Conservation (phyloP, 2,329 filamentous ascomycete species). For the Aspergillus hiratsukae region DNA sequence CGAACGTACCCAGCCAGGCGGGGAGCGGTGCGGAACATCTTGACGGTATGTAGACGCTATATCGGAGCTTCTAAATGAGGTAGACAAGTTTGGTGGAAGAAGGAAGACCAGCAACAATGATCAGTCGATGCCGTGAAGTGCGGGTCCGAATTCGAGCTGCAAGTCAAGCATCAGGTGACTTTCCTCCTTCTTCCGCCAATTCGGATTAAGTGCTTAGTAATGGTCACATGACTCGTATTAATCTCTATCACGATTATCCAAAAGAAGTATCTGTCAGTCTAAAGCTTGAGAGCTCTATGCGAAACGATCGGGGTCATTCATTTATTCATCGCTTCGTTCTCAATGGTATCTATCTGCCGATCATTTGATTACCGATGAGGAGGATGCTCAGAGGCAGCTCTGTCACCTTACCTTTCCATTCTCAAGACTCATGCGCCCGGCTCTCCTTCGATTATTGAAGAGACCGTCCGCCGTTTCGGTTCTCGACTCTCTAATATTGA, state of each 20-base stretch:
- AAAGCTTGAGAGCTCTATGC: background rate
- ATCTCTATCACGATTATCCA: slow-evolving; percentile 1
- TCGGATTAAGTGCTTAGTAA: slow-evolving; percentile 21
- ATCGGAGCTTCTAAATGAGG: slow-evolving; percentile 20
- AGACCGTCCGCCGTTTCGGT: slow-evolving; percentile 39
- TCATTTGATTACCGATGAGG: slow-evolving; percentile 9
- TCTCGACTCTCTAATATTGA: slow-evolving; percentile 29
- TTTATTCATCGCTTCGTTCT: background rate
- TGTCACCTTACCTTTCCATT: slow-evolving; percentile 12
- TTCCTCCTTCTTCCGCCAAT: slow-evolving; percentile 29
- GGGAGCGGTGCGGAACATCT: slow-evolving; percentile 41
- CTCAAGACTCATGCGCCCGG: slow-evolving; percentile 37
- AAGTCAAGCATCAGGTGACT: slow-evolving; percentile 24
- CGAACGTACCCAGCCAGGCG: slow-evolving; percentile 40
- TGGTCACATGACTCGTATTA: slow-evolving; percentile 6
- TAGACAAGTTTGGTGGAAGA: slow-evolving; percentile 22
- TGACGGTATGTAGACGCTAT: slow-evolving; percentile 26
- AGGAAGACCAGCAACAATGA: slow-evolving; percentile 16
- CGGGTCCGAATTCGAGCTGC: slow-evolving; percentile 21
- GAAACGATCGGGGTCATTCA: slow-evolving; percentile 1
- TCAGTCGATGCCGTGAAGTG: slow-evolving; percentile 27
- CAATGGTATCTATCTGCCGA: slow-evolving; percentile 1
- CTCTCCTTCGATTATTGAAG: slow-evolving; percentile 41
- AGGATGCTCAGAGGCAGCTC: slow-evolving; percentile 26
- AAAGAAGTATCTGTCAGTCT: slow-evolving; percentile 1